These are phyloP conservation scores for Colletotrichum chlorophyti DNA, from an alignment of 2,329 filamentous ascomycete species.

Conservation along the genomic window DNA sequence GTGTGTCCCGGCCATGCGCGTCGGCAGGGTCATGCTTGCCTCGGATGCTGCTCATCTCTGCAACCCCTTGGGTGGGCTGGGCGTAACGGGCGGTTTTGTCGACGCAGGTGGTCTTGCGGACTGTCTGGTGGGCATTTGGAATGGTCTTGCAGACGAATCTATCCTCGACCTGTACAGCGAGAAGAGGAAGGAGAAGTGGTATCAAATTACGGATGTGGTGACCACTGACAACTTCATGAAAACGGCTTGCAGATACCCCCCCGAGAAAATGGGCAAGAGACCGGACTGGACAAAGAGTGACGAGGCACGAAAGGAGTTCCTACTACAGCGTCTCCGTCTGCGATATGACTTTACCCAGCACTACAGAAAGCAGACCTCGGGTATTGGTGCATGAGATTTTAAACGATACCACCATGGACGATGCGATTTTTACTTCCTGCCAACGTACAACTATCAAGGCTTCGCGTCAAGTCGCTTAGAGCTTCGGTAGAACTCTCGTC, in stretches of 20 bases:
- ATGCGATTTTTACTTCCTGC: too few relatives aligned
- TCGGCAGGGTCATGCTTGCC: constrained; percentile 54
- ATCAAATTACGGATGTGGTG: background rate
- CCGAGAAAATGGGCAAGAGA: background rate
- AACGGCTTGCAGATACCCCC: background rate
- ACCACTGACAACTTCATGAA: background rate
- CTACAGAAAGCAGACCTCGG: too few relatives aligned
- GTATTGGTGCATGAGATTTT: too few relatives aligned
- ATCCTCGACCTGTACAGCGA: constrained; percentile 49
- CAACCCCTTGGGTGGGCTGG: constrained; percentile 59
- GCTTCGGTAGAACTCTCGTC: too few relatives aligned
- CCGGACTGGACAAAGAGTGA: background rate
- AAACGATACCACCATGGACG: too few relatives aligned
- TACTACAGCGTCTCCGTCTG: background rate
- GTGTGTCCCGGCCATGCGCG: constrained; percentile 53
- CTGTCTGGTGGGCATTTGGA: constrained; percentile 49
- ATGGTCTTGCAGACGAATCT: constrained; percentile 42
- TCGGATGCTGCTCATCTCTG: constrained; percentile 61
- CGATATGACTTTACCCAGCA: background rate
- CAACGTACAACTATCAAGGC: too few relatives aligned
- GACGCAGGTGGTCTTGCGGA: constrained; percentile 57
- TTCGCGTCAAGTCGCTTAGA: too few relatives aligned
- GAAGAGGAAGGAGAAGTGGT: background rate
- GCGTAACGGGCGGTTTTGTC: constrained; percentile 54
- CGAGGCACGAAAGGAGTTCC: background rate